Base-by-base conservation (phyloP, 805 yeast genomes). In the Ogataea pignaliae region DNA sequence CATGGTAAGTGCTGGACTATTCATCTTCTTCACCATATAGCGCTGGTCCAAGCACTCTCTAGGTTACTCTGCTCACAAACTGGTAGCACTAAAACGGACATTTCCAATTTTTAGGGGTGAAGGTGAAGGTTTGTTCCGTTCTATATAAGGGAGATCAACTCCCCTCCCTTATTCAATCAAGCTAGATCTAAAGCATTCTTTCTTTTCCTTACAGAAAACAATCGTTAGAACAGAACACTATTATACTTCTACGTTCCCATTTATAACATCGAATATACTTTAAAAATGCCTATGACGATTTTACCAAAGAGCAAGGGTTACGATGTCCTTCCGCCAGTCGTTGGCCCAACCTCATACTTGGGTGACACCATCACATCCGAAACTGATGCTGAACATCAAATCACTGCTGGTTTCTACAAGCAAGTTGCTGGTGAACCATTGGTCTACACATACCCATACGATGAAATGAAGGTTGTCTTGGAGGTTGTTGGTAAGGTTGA, bases 371-470 rank as follows among this genome's bases (percentile, higher is more conserved):
- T 75, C 65, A 70, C 78, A 34, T 73, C 82, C 16, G 78, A 75
- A 18, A 76, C 79, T 38, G 78, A 76, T 46, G 64, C 69, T 41
- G 85, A 76, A 34, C 61, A 77, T 54, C 78, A 77, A 57, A 77
- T 82, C 49, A 64, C 81, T n/a, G 69, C 83, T 56, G 88, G 88
- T 41, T 81, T 83, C 69, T 83, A 71, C 73, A 73, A 70, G 58
- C 86, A 81, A 66, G 82, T 78, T 58, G 64, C 69, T 45, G 87
- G 87, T 44, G 80, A 76, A 56, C 79, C 83, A 41, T 73, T 82
- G 59, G 83, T 76, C 13, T 81, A 79, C 75, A 66, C 69, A 42
- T 81, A 81, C 66, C 61, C 65, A 52, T 76, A 79, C 65, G 85
- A 81, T 58, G 88, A 80, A 67, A 75, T 79, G 77, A 82, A 82